Base-by-base conservation (phyloP, 805 yeast genomes). In the Candida coleopterorum region DNA sequence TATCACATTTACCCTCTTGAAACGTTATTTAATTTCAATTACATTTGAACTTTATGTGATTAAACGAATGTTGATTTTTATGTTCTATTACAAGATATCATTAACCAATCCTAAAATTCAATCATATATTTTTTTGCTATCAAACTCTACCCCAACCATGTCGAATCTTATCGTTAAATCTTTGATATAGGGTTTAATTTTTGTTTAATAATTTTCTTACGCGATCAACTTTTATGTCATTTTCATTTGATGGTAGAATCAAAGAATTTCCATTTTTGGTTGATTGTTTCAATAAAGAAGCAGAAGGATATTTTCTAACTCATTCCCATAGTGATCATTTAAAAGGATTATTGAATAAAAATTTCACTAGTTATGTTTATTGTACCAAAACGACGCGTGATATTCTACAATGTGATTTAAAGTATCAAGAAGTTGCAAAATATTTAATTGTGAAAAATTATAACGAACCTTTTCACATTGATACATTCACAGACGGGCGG, bases 281-380 rank as follows among this genome's bases (percentile, higher is more conserved):
- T 37, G 70, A 55, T 55, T 48, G 48, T 43, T 60, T 58, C 48
- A 55, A 55, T 39, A 38, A 43, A 8, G 36, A 35, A 2, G 59
- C 58, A 0, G 40, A 47, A 3, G 43, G 53, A 4, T 61, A 44
- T 35, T 47, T 65, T 3, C 60, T 78, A 7, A 68, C 81, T 0
- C 83, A 78, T 45, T 62, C 65, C 36, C 84, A 78, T 49, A 49
- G 68, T 1, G 83, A 78, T 44, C 83, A 77, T 47, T 48, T 76
- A 32, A 50, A 41, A 1, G 83, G 83, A 0, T 51, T 78, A 10
- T 60, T 60, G 1, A 52, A 61, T 29, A 46, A 53, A n/a, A 58
- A 61, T 38, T 54, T 62, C 29, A 62, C 67, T 1, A 66, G 70
- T 6, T 43, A 43, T 4, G 67, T 77, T 2, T 73, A 73, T 46